Percentiles rank a stretch among this genome's conserved stretches.
phyloP scores from a whole-genome alignment of 2,329 filamentous ascomycete genomes.

The Fusarium veterinarium region DNA sequence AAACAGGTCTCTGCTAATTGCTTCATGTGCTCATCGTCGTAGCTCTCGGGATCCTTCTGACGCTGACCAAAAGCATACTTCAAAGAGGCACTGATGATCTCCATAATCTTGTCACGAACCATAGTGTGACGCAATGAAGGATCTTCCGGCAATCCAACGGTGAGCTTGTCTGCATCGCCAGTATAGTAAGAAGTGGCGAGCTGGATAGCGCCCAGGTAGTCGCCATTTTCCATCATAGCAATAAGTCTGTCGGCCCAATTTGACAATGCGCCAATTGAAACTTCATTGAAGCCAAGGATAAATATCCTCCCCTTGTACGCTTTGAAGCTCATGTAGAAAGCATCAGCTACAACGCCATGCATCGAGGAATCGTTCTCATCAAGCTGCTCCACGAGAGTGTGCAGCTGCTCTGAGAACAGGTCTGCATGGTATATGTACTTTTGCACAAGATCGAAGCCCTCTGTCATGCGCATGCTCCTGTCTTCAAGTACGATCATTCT shows the following conservation, averaged over 20 bases:
- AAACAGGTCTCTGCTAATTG: conserved; percentile 88
- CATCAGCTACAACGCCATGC: conserved; percentile 96
- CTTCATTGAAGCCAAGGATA: conserved; percentile 90
- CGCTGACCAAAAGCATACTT: conserved; percentile 85
- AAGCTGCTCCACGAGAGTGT: conserved; percentile 84
- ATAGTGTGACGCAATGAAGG: conserved; percentile 78
- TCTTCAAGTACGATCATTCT: conserved; percentile 94
- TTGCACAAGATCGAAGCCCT: conserved; percentile 90
- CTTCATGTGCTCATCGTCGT: conserved; percentile 71
- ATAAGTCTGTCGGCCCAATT: conserved; percentile 97
- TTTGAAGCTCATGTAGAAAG: conserved; percentile 97
- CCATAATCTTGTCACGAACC: conserved; percentile 88
- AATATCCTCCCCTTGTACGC: conserved; percentile 95
- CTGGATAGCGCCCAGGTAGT: conserved; percentile 91
- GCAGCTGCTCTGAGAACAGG: conserved; percentile 88
- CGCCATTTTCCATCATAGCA: conserved; percentile 95
- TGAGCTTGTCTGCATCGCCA: conserved; percentile 92
- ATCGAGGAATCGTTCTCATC: conserved; percentile 89
- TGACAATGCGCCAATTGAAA: conserved; percentile 89
- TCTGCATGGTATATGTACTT: conserved; percentile 94
- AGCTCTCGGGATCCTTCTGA: conserved; percentile 58
- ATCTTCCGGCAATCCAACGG: conserved; percentile 92
- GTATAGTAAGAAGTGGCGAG: conserved; percentile 93
- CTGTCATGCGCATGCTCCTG: conserved; percentile 86
- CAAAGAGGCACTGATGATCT: conserved; percentile 92